A percentile compares a stretch with the other conserved stretches of the same genome.
These are phyloP conservation scores for Hansenula sp. DNA, from an alignment of 1,139 yeast species.

Conservation along the genomic window DNA sequence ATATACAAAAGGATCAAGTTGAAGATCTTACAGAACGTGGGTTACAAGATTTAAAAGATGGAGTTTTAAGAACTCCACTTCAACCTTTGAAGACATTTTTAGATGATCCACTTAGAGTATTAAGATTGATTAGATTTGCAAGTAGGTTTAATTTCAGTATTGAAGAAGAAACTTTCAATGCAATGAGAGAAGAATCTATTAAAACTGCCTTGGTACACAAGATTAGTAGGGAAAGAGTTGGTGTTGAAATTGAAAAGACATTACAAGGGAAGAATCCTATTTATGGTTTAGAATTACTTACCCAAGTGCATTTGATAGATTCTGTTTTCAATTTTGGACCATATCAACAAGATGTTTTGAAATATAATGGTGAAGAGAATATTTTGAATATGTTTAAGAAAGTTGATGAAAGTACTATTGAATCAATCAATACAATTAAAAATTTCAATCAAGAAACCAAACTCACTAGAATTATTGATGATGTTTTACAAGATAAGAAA, in stretches of 20 bases:
- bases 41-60: slow-evolving; percentile 59
- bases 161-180: slow-evolving; percentile 52
- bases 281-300: slow-evolving; percentile 59
- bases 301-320: slow-evolving; percentile 47
- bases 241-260: slow-evolving; percentile 78
- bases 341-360: slow-evolving; percentile 10
- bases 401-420: background rate
- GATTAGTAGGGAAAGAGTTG: slow-evolving; percentile 88
- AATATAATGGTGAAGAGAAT: slow-evolving; percentile 3
- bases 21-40: slow-evolving; percentile 87
- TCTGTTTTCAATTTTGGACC: slow-evolving; percentile 44
- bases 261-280: slow-evolving; percentile 59
- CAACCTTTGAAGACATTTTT: slow-evolving; percentile 78
- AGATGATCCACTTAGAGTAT: slow-evolving; percentile 90
- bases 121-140: slow-evolving; percentile 83
- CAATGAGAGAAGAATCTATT: slow-evolving; percentile 63
- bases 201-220: slow-evolving; percentile 59
- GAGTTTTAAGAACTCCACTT: slow-evolving; percentile 82
- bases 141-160: slow-evolving; percentile 68
- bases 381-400: background rate
- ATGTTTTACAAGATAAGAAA: slow-evolving; percentile 16
- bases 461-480: background rate
- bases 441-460: background rate
- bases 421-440: background rate
- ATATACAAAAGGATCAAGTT: slow-evolving; percentile 57